Evolutionary conservation across 495 filamentous ascomycete genomes (phyloP), one percentile per base, ranked within the genome.

Genomic region (Lophium mytilinum): DNA sequence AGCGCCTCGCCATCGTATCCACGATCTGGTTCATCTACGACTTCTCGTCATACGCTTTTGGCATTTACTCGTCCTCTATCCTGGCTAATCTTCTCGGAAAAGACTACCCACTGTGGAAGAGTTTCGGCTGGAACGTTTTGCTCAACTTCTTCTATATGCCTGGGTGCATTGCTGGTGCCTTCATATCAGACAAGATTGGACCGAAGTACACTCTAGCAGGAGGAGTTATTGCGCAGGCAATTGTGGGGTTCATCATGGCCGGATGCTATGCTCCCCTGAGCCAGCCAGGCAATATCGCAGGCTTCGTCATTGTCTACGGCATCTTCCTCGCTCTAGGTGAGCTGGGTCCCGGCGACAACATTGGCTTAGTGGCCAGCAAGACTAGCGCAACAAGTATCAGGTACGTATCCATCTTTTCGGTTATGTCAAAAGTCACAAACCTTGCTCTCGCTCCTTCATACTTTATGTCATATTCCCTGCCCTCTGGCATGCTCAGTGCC

Each of bases 1-100:
- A 69, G 53, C 72, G 81, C n/a, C 71, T 95, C 47, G 58, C 79
- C 4, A 71, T 87, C 12, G 86, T 95, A 45, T 85, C 80, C 53
- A 57, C 86, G 21, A 90, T 96, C 68, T 96, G 91, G 91, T 95
- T 94, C 71, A 79, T 94, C 62, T 96, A 95, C 67, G 87, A 96
- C 73, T 92, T 92, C 63, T 85, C 82, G 0, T 71, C 83, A 18
- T 95, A 93, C 68, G 82, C 83, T 11, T 93, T 93, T 72, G 74
- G 80, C 52, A 87, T 91, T 60, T 93, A 90, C 70, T 86, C 84
- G 0, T 82, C 82, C 9, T 73, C 79, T 7, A 90, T 88, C 72
- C 65, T 95, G 15, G 56, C 67, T 15, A 83, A 86, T 61, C 84
- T 95, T 52, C 75, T 85, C 14, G 78, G 76, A 4, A 56, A 67